Conservation (phyloP, 2,329 filamentous ascomycete genomes). For the Ascochyta koolunga region DNA sequence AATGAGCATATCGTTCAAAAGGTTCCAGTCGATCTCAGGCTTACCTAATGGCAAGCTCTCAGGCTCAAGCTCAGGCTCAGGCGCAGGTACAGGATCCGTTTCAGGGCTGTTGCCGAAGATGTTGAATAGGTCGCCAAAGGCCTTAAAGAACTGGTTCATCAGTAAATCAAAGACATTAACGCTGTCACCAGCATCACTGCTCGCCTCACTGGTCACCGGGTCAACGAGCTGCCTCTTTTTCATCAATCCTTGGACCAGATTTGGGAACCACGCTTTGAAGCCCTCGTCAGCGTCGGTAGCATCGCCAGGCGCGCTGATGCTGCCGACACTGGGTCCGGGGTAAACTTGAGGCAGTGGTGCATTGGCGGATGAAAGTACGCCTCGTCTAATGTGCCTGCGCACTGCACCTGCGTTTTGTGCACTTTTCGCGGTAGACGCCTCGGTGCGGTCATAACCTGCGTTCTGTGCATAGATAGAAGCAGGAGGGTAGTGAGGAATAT, state of each 20-base stretch:
- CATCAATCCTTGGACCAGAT: slow-evolving; percentile 6
- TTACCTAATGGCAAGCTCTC: not conserved
- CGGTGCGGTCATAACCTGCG: not conserved
- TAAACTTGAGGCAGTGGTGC: not conserved
- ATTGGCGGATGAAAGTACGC: not conserved
- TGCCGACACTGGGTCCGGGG: slow-evolving; percentile 5
- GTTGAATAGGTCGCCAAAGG: slow-evolving; percentile 6
- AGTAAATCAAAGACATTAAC: slow-evolving; percentile 5
- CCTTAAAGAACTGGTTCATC: not conserved
- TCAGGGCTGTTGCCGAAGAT: not conserved
- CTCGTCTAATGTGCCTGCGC: not conserved
- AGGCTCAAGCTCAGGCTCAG: not conserved
- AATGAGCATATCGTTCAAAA: not conserved
- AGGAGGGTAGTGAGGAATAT: slow-evolving; percentile 2
- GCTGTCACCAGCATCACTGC: not conserved
- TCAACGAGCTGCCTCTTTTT: slow-evolving; percentile 11
- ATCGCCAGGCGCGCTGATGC: slow-evolving; percentile 5
- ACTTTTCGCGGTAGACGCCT: not conserved
- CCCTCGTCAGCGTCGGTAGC: slow-evolving; percentile 12
- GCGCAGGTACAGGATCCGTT: not conserved
- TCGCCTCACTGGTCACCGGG: slow-evolving; percentile 9
- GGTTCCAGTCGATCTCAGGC: not conserved
- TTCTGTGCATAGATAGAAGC: not conserved
- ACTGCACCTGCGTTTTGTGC: not conserved
- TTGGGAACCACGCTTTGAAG: slow-evolving; percentile 7